These are phyloP conservation scores for Prinsepia uniflora DNA, from an alignment of 306 rosid genomes.

Conservation along the genomic window DNA sequence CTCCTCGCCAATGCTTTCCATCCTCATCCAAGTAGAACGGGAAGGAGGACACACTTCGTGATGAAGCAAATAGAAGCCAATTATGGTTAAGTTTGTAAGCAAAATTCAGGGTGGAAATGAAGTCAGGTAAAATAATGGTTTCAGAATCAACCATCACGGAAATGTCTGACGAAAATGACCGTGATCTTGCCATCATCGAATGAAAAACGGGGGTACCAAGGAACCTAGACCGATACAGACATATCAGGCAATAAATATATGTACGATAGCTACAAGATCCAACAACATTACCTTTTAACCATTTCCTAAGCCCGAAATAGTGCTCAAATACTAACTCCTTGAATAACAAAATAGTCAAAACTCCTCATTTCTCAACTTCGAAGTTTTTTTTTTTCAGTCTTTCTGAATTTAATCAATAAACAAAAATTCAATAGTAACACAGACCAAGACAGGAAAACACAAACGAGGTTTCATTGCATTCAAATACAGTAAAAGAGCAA, in stretches of 20 bases:
- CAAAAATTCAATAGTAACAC: background rate
- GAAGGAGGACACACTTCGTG: slow-evolving; percentile 53
- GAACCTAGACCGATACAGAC: slow-evolving; percentile 57
- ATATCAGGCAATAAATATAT: slow-evolving; percentile 21
- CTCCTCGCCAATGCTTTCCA: slow-evolving; percentile 44
- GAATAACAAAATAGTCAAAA: background rate
- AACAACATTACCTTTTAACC: background rate
- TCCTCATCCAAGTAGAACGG: slow-evolving; percentile 55
- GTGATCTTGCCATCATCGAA: slow-evolving; percentile 74
- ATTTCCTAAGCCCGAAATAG: slow-evolving; percentile 1
- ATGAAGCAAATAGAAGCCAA: slow-evolving; percentile 80
- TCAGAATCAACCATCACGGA: slow-evolving; percentile 62
- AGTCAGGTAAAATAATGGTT: slow-evolving; percentile 62
- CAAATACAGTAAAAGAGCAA: background rate
- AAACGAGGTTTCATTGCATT: background rate
- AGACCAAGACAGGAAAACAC: too few relatives aligned
- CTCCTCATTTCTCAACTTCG: background rate
- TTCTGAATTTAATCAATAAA: background rate
- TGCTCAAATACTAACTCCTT: background rate
- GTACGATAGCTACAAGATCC: background rate
- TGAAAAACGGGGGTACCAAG: slow-evolving; percentile 90
- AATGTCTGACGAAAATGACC: slow-evolving; percentile 51
- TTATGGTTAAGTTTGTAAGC: slow-evolving; percentile 55
- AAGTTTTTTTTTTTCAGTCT: background rate
- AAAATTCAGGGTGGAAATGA: slow-evolving; percentile 57